Conservation (phyloP, 1,284 basidiomycete species). For the Cronartium quercuum region DNA sequence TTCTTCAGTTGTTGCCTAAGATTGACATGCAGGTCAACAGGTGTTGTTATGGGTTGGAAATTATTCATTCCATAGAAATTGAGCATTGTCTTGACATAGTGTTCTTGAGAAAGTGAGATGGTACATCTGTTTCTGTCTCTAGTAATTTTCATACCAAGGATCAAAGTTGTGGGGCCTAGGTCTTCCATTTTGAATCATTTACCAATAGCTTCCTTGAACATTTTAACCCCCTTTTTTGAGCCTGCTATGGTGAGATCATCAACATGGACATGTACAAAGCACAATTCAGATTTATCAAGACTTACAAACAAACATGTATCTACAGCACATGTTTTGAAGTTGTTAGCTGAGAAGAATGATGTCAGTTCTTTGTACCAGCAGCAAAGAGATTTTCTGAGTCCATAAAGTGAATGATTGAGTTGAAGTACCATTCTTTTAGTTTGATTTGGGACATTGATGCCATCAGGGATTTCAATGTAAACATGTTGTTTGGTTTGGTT, state of each 20-base stretch:
- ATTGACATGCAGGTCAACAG: too few relatives aligned
- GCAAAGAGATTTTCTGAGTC: neutral
- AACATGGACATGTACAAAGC: conserved; percentile 1
- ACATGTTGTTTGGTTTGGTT: too few relatives aligned
- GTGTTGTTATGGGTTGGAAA: neutral
- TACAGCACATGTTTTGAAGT: neutral
- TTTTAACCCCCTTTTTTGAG: neutral
- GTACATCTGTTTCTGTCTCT: neutral
- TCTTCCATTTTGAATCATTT: neutral
- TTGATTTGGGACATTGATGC: neutral
- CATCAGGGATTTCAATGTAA: neutral
- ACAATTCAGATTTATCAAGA: neutral
- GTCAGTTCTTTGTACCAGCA: conserved; percentile 3
- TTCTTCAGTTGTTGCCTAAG: too few relatives aligned
- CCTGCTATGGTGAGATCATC: conserved; percentile 10
- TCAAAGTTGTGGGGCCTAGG: neutral
- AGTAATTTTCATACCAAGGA: conserved; percentile 18
- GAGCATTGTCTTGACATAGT: neutral
- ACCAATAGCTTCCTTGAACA: neutral
- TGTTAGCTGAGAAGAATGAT: neutral
- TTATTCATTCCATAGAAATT: neutral
- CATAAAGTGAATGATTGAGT: neutral
- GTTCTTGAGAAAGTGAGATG: conserved; percentile 8
- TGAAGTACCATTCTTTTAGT: neutral
- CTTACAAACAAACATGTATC: conserved; percentile 16